Evolutionary conservation across 2,329 filamentous ascomycete species (phyloP).

Genomic region (Colletotrichum sp.): DNA sequence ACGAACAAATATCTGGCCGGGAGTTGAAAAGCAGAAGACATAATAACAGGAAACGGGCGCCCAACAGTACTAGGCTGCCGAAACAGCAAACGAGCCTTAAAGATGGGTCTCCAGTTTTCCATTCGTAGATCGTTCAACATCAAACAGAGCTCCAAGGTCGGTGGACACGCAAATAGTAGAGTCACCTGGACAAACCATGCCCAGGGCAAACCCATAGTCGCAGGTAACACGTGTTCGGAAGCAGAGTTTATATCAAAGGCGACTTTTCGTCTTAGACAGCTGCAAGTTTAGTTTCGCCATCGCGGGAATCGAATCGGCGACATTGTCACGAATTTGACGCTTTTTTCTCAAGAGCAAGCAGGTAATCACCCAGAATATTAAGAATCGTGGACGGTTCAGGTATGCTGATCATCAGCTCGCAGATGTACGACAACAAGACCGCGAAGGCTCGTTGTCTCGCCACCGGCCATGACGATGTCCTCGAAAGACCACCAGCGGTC

Average conservation of each 20-base stretch:
- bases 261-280: rapidly evolving
- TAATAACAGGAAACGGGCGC: rapidly evolving
- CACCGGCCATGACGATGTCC: neutral
- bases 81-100: neutral
- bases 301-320: rapidly evolving
- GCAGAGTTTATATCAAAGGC: neutral
- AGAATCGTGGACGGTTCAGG: neutral
- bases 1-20: neutral
- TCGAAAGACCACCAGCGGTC: neutral
- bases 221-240: neutral
- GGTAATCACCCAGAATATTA: neutral
- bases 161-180: neutral
- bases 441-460: neutral
- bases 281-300: neutral
- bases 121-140: neutral
- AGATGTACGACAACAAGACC: neutral
- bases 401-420: neutral
- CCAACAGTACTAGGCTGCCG: rapidly evolving
- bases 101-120: neutral
- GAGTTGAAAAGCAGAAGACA: neutral
- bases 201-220: neutral
- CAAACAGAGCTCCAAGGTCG: rapidly evolving
- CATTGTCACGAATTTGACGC: neutral
- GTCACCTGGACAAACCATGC: neutral
- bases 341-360: neutral